These are phyloP conservation scores for Setaria italica DNA, from an alignment of 202 grass and related monocot species.

Conservation along the genomic window DNA sequence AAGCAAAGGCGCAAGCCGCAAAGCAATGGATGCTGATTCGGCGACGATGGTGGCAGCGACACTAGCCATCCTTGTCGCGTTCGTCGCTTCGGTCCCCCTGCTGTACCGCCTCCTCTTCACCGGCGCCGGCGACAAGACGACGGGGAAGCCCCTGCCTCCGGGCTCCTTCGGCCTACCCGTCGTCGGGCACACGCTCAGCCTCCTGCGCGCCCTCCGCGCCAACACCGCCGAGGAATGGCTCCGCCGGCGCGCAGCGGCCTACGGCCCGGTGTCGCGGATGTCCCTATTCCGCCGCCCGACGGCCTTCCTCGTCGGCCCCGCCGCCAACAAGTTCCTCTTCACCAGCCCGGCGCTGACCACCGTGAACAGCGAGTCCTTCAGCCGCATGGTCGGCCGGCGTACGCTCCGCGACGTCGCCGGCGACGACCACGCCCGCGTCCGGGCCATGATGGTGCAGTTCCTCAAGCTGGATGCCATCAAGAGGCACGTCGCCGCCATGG, in stretches of 20 bases:
- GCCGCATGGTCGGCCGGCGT: background rate
- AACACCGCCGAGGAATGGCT: constrained; percentile 13
- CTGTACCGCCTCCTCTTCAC: background rate
- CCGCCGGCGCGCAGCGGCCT: background rate
- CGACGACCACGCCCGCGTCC: constrained; percentile 6
- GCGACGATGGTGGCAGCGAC: background rate
- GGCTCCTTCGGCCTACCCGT: background rate
- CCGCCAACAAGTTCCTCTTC: constrained; percentile 35
- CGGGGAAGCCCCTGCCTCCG: background rate
- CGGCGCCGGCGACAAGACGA: background rate
- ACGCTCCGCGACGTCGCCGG: background rate
- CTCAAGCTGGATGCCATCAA: background rate
- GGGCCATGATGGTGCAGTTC: constrained; percentile 16
- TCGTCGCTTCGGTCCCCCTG: background rate
- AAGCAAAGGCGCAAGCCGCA: background rate
- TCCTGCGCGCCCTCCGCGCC: background rate
- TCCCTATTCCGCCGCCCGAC: constrained; percentile 12
- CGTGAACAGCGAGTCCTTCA: background rate
- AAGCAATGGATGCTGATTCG: background rate
- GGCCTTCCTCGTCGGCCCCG: background rate
- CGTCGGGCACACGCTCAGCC: background rate
- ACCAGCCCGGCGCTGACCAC: background rate
- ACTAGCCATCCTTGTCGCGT: background rate
- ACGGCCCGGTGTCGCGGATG: constrained; percentile 7
- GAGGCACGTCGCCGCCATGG: background rate